Conservation (phyloP, 202 grass and related monocot species). For the Elaeis oleifera region DNA sequence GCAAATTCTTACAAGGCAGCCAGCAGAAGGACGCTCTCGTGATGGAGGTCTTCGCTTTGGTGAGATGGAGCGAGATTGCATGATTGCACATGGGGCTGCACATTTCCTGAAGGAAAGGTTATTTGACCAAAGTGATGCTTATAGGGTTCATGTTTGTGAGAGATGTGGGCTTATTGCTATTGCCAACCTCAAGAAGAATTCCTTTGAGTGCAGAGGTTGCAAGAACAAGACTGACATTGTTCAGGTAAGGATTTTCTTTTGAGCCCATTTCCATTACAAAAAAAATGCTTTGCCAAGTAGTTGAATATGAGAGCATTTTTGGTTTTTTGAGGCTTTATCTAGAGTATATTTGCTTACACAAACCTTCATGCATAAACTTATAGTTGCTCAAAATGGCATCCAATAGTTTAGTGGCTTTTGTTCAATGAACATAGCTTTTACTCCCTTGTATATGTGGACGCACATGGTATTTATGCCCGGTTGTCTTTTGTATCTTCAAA, state of each 20-base stretch:
- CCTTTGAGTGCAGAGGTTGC: slow-evolving; percentile 88
- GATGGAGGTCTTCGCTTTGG: slow-evolving; percentile 94
- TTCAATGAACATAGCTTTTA: too few species aligned
- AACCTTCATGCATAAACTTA: too few species aligned
- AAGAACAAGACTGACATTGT: slow-evolving; percentile 99
- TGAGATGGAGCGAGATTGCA: slow-evolving; percentile 98
- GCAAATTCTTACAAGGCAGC: slow-evolving; percentile 92
- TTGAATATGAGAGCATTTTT: too few species aligned
- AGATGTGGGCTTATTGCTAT: slow-evolving; percentile 94
- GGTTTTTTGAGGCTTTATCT: too few species aligned
- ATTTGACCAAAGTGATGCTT: slow-evolving; percentile 95
- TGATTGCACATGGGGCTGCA: slow-evolving; percentile 96
- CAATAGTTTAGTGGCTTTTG: too few species aligned
- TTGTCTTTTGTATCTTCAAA: too few species aligned
- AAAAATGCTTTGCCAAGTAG: too few species aligned
- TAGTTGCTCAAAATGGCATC: too few species aligned
- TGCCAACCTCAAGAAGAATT: slow-evolving; percentile 95
- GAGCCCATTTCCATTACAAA: too few species aligned
- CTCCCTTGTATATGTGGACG: too few species aligned
- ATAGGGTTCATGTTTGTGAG: slow-evolving; percentile 95
- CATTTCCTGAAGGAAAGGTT: slow-evolving; percentile 97
- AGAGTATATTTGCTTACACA: too few species aligned
- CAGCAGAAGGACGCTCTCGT: slow-evolving; percentile 86
- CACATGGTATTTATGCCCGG: too few species aligned
- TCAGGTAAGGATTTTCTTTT: slow-evolving; percentile 39